Base-by-base conservation (phyloP, 2,329 filamentous ascomycete genomes). In the Chaetomiaceae sp. region DNA sequence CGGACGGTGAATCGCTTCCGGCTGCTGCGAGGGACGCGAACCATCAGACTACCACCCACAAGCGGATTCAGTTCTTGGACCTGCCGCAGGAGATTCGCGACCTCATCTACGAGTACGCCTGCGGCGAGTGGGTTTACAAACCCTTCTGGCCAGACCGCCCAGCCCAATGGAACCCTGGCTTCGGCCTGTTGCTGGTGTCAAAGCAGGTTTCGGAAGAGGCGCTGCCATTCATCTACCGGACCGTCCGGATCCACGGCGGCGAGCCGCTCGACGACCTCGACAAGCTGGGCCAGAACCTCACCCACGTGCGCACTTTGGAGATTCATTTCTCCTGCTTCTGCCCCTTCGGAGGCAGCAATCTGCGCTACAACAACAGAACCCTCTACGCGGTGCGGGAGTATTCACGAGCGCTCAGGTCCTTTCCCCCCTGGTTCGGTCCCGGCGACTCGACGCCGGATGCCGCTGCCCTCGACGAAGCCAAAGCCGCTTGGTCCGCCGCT, bases 271-370 rank as follows among this genome's bases (percentile, higher is more conserved):
- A 12, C 9, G 29, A 12, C 4, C 17, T 46, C 6, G 20, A 23
- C 29, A 14, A 19, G 31, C 19, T 46, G 1, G 43, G 31, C 6
- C n/a, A 12, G 19, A 22, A 23, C 14, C 31, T 46, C 6, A 2
- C 5, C 17, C 12, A 23, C 15, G 20, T 34, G 6, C 31, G 19
- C 7, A 8, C 6, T 4, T 14, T 46, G 11, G 31, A 46, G 3
- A 23, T 46, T 14, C 6, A 23, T n/a, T 46, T 46, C 43, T 46
- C 43, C 14, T 46, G 43, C 31, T 46, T 23, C 29, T 46, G 43
- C 29, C 43, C 43, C 4, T 23, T 9, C 19, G 43, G 31, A n/a
- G n/a, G 14, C 19, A 7, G 3, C 5, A 23, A 23, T 3, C 6
- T 25, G 3, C 12, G 20, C 1, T 19, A n/a, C 3, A 46, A 36